Evolutionary conservation across 1,139 yeast genomes (phyloP), one percentile per base, ranked within the genome.

Genomic region (Protomyces pachydermus): DNA sequence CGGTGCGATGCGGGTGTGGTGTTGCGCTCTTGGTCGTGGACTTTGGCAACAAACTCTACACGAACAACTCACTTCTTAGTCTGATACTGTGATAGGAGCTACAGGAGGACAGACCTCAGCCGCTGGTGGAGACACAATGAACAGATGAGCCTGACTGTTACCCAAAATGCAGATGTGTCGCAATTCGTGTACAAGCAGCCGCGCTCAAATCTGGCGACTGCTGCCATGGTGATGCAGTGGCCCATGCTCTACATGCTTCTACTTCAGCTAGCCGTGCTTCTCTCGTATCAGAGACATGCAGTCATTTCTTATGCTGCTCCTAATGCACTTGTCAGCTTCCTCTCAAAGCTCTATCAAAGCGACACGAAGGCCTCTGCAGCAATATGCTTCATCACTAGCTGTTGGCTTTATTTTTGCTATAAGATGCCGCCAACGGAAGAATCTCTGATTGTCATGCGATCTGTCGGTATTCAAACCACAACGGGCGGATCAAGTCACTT

Each of bases 121-220:
- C 57, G 68, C 37, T 54, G 65, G 1, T 62, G 57, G 2, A 66
- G 56, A 51, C 52, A 56, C 37, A 57, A 51, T 14, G 68, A 56
- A 20, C 67, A 64, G 23, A 65, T 65, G 14, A 61, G 58, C 37
- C 50, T 28, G 48, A 16, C 56, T 23, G 34, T 23, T 1, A 23
- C 60, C 14, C 25, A 61, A 65, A 52, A 50, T 28, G 28, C 35
- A 20, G 25, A 20, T 16, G 48, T 23, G 18, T 48, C 52, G n/a
- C 34, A 5, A 2, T 48, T 48, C 5, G 52, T 14, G 34, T 25
- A 23, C 34, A 23, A 48, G 52, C 42, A 38, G 16, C 18, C n/a
- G 6, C 42, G 42, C 16, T 38, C 42, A 14, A 14, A 14, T 6
- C 42, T 38, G n/a, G 42, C 42, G 8, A 38, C 42, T 14, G 42